A percentile compares a stretch with the other conserved stretches of the same genome.
phyloP scores from a whole-genome alignment of 805 yeast species.

The Candida vartiovaarae region DNA sequence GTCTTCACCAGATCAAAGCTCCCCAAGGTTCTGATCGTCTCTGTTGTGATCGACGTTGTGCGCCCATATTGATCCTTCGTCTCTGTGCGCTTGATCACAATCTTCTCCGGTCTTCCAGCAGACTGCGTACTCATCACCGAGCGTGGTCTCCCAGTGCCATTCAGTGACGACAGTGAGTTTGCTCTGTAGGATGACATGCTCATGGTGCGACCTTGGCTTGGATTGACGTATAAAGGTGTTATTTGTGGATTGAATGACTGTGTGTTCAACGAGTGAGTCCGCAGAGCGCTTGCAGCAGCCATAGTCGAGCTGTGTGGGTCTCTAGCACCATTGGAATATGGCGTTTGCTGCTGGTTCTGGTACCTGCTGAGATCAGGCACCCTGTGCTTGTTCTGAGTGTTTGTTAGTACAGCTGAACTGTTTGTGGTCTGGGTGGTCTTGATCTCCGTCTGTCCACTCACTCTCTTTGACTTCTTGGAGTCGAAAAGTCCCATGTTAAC shows the following conservation, averaged over 20 bases:
- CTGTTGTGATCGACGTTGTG: conserved; percentile 48
- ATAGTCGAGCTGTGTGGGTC: conserved; percentile 19
- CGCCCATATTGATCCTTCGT: conserved; percentile 45
- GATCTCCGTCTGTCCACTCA: neutral
- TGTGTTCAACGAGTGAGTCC: conserved; percentile 20
- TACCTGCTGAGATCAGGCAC: conserved; percentile 33
- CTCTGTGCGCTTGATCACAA: conserved; percentile 43
- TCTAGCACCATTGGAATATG: neutral
- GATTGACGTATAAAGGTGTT: neutral
- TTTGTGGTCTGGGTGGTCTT: neutral
- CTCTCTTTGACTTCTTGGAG: neutral
- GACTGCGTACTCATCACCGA: conserved; percentile 6
- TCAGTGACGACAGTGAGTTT: conserved; percentile 8
- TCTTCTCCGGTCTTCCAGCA: conserved; percentile 8
- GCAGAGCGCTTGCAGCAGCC: conserved; percentile 17
- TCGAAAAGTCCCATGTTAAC: neutral
- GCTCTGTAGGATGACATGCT: conserved; percentile 7
- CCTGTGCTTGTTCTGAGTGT: conserved; percentile 10
- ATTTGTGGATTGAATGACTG: conserved; percentile 7
- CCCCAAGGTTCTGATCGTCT: conserved; percentile 42
- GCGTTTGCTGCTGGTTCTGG: conserved; percentile 24
- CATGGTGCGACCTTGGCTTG: conserved; percentile 2
- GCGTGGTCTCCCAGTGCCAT: conserved; percentile 3
- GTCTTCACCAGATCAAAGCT: conserved; percentile 43
- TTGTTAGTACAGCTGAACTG: neutral